These are phyloP conservation scores for Tuber brumale DNA, from an alignment of 495 filamentous ascomycete species.

Conservation along the genomic window DNA sequence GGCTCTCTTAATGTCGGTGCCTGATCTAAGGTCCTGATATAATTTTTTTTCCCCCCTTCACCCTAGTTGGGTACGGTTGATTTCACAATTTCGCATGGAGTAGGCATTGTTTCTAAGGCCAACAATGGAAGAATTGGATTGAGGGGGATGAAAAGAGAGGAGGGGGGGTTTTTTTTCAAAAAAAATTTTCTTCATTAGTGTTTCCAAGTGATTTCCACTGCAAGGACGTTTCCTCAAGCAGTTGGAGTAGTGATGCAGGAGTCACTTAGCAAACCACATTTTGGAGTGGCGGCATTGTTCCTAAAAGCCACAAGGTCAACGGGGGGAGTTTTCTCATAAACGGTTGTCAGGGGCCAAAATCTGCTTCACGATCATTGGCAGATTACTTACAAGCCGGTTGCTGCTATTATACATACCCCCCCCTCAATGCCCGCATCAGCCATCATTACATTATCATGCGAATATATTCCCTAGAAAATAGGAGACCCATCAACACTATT, in stretches of 20 bases:
- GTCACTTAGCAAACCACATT: not conserved
- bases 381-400: not conserved
- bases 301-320: not conserved
- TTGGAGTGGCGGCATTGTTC: not conserved
- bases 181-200: not conserved
- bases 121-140: not conserved
- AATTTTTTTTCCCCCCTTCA: not conserved
- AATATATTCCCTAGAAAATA: not conserved
- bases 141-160: not conserved
- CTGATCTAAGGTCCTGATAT: not conserved
- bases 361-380: not conserved
- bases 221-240: not conserved
- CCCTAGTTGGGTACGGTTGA: not conserved
- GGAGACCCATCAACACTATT: not conserved
- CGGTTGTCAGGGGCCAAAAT: not conserved
- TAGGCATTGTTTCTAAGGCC: not conserved
- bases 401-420: not conserved
- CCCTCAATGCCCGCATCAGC: not conserved
- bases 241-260: not conserved
- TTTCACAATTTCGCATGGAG: slow-evolving; percentile 19
- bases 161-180: not conserved
- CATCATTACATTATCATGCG: not conserved
- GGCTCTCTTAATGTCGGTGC: not conserved
- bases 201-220: not conserved
- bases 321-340: not conserved